Evolutionary conservation across 176 grass and related monocot species (phyloP).

Genomic region (Rhynchospora pubera): DNA sequence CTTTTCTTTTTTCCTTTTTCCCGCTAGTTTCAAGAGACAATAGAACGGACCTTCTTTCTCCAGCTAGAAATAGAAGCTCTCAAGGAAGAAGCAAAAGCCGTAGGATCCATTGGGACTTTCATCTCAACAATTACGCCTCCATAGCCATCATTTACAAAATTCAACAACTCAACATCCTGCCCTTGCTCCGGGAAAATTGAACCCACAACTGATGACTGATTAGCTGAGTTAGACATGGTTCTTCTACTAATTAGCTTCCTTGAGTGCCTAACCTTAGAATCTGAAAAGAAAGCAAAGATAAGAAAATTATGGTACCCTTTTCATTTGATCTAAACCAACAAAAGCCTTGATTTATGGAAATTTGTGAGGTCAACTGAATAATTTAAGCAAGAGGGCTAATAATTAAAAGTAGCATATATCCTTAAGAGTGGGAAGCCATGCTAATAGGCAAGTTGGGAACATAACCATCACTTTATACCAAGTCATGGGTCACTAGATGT

Average conservation of each 20-base stretch:
- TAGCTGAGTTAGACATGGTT: slow-evolving; percentile 31
- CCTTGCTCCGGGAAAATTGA: slow-evolving; percentile 9
- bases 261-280: slow-evolving; percentile 2
- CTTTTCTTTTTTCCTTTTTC: not conserved
- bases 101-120: slow-evolving; percentile 47
- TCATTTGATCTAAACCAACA: not conserved
- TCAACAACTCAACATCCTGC: slow-evolving; percentile 28
- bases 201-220: slow-evolving; percentile 9
- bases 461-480: not conserved
- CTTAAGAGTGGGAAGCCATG: not conserved
- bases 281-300: slow-evolving; percentile 3
- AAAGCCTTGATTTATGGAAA: not conserved
- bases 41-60: slow-evolving; percentile 57
- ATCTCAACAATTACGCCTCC: slow-evolving; percentile 78
- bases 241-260: slow-evolving; percentile 13
- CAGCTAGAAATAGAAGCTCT: slow-evolving; percentile 54
- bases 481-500: not conserved
- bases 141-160: slow-evolving; percentile 57
- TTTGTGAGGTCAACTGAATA: not conserved
- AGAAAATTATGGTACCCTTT: not conserved
- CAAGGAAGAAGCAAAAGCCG: slow-evolving; percentile 48
- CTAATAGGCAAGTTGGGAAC: not conserved
- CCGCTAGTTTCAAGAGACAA: not conserved
- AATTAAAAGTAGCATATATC: not conserved
- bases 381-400: not conserved